phyloP scores from a whole-genome alignment of 2,329 filamentous ascomycete species.

The Cercospora sojina region DNA sequence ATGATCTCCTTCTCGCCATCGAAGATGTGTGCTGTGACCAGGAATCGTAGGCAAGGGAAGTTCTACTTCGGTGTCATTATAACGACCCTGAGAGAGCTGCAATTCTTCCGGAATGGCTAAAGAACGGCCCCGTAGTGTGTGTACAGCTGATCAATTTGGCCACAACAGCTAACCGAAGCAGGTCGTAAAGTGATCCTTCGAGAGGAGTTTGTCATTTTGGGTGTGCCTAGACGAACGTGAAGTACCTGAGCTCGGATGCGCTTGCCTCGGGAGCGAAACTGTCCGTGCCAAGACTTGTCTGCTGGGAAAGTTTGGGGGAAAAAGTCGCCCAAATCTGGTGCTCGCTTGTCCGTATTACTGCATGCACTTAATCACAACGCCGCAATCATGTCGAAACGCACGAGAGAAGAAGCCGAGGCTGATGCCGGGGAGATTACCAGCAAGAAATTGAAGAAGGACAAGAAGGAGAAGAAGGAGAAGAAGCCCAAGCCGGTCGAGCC shows the following conservation, averaged over 20 bases:
- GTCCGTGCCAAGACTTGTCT: neutral
- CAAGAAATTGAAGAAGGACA: conserved; percentile 36
- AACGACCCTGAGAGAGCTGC: neutral
- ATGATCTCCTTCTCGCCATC: neutral
- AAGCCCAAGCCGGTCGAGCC: conserved; percentile 11
- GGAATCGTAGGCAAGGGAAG: neutral
- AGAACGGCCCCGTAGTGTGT: neutral
- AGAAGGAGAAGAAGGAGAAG: conserved; percentile 28
- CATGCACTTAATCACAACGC: neutral
- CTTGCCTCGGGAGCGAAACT: conserved; percentile 7
- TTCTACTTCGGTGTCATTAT: neutral
- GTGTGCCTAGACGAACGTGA: conserved; percentile 5
- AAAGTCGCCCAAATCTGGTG: conserved; percentile 10
- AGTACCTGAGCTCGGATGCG: neutral
- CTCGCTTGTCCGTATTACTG: neutral
- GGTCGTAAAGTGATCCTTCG: conserved; percentile 1
- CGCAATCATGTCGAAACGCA: conserved; percentile 32
- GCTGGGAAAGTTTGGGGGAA: conserved; percentile 2
- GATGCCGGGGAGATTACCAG: conserved; percentile 22
- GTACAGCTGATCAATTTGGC: neutral
- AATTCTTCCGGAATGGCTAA: conserved; percentile 6
- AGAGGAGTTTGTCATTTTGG: conserved; percentile 1
- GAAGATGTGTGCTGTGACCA: neutral
- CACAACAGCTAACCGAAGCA: neutral
- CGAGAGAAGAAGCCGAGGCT: conserved; percentile 30